phyloP scores from a whole-genome alignment of 495 filamentous ascomycete genomes.

The Lasiosphaeria hispida region DNA sequence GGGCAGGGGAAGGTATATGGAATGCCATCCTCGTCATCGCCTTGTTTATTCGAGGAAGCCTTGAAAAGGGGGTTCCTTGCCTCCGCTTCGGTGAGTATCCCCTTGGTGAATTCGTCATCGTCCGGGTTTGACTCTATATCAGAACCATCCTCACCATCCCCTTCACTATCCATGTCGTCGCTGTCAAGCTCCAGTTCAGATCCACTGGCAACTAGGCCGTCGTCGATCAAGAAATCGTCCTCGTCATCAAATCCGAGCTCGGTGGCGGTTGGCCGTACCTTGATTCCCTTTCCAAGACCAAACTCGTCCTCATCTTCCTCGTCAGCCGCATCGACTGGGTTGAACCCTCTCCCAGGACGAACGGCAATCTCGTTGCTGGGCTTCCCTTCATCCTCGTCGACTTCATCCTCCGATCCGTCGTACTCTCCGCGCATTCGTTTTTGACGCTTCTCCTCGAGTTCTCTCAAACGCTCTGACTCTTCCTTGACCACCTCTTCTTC shows the following conservation, averaged over 20 bases:
- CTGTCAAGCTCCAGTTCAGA: constrained; percentile 61
- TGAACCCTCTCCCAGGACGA: constrained; percentile 17
- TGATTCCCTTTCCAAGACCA: constrained; percentile 55
- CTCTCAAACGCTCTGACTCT: constrained; percentile 68
- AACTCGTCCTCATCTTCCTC: constrained; percentile 53
- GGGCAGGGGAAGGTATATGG: constrained; percentile 86
- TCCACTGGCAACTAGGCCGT: constrained; percentile 72
- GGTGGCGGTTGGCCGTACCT: constrained; percentile 41
- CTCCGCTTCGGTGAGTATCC: constrained; percentile 55
- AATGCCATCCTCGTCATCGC: constrained; percentile 50
- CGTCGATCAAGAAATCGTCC: constrained; percentile 87
- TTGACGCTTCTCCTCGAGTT: constrained; percentile 73
- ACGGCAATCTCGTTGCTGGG: constrained; percentile 41
- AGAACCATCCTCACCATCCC: constrained; percentile 42
- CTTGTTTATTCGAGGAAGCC: constrained; percentile 26
- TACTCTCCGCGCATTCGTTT: constrained; percentile 71
- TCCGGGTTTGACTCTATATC: constrained; percentile 41
- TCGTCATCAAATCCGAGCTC: constrained; percentile 76
- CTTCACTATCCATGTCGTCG: constrained; percentile 52
- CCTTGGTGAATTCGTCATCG: constrained; percentile 68
- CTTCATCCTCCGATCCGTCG: constrained; percentile 50
- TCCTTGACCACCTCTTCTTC: constrained; percentile 80
- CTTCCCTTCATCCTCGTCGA: constrained; percentile 44
- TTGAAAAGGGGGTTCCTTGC: constrained; percentile 45
- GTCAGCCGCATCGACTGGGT: constrained; percentile 22